Percentiles rank a stretch among this genome's conserved stretches.
phyloP scores from a whole-genome alignment of 345 rosid species.

The Heritiera fomes region DNA sequence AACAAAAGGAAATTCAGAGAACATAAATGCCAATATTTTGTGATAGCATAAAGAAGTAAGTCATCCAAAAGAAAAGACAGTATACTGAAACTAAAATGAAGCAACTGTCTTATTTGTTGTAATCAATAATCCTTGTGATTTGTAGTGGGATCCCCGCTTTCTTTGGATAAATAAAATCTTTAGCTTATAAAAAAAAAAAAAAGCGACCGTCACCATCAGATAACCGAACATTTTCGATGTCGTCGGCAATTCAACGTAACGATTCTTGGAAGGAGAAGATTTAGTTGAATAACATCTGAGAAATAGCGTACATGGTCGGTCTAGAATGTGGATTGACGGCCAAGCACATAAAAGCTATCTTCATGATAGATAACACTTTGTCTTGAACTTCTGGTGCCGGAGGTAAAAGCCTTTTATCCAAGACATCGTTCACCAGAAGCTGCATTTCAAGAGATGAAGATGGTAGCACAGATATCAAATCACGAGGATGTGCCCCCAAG shows the following conservation, averaged over 20 bases:
- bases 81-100: no score
- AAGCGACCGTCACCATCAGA: no score
- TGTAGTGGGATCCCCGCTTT: no score
- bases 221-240: no score
- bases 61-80: no score
- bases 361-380: not conserved
- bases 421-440: not conserved
- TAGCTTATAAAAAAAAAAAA: no score
- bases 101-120: no score
- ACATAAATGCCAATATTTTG: no score
- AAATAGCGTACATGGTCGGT: constrained; percentile 13
- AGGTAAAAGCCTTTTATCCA: constrained; percentile 11
- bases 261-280: not conserved
- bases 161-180: no score
- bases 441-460: not conserved
- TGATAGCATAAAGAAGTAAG: no score
- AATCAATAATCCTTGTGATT: no score
- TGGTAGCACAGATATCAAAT: not conserved
- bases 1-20: no score
- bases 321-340: not conserved
- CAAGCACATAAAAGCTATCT: not conserved
- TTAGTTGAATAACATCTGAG: constrained; percentile 6
- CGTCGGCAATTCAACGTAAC: not conserved
- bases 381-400: not conserved
- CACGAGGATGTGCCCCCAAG: constrained; percentile 3